Evolutionary conservation across 805 yeast species (phyloP).

Genomic region (Kuraishia ogatae): DNA sequence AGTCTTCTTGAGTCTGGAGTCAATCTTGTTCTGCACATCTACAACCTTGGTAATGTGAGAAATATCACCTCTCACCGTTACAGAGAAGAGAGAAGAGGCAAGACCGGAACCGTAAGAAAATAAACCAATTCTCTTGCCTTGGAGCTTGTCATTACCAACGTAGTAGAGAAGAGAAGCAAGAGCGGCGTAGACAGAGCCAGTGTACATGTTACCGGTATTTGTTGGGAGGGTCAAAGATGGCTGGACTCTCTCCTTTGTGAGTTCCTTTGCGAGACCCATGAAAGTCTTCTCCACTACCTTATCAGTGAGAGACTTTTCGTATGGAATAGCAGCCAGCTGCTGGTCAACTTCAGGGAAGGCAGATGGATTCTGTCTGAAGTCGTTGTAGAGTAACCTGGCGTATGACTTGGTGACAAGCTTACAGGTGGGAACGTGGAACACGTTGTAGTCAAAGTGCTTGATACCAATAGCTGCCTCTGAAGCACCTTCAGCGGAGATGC

Average conservation of each 20-base stretch:
- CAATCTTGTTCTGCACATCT: conserved; percentile 60
- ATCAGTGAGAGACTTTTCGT: conserved; percentile 74
- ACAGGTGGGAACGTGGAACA: conserved; percentile 98
- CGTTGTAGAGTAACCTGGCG: conserved; percentile 87
- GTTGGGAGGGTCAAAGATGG: conserved; percentile 87
- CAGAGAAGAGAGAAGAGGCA: conserved; percentile 83
- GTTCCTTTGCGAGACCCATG: conserved; percentile 65
- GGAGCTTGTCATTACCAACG: conserved; percentile 66
- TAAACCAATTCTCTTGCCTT: conserved; percentile 78
- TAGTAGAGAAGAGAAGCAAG: conserved; percentile 72
- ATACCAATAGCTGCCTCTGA: conserved; percentile 56
- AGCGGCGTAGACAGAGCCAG: conserved; percentile 87
- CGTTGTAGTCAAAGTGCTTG: conserved; percentile 79
- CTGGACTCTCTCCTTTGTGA: conserved; percentile 56
- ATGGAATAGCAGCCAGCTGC: conserved; percentile 44
- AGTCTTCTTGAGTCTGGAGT: conserved; percentile 51
- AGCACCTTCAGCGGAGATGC: conserved; percentile 32
- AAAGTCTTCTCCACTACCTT: conserved; percentile 79
- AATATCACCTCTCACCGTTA: conserved; percentile 75
- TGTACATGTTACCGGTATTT: conserved; percentile 97
- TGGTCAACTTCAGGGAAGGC: conserved; percentile 49
- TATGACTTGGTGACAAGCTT: conserved; percentile 88
- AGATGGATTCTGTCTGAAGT: conserved; percentile 64
- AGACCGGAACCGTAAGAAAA: conserved; percentile 98
- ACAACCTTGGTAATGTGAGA: conserved; percentile 54